Conservation (phyloP, 73 alveolate species). For the Paramecium caudatum region DNA sequence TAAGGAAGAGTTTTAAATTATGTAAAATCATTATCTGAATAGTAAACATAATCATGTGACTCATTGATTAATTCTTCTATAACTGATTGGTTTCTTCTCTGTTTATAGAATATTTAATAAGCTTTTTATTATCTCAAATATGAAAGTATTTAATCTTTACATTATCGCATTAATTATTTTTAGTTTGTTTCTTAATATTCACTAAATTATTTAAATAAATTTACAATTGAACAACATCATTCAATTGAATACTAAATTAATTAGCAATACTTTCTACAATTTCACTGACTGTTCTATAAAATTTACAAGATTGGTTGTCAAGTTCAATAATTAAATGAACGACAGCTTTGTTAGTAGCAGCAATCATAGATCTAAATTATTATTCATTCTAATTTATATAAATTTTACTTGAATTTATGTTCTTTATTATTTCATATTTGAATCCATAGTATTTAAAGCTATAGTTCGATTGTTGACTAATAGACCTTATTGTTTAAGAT, state of each 20-base stretch:
- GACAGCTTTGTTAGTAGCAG: neutral
- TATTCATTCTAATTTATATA: neutral
- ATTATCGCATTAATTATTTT: neutral
- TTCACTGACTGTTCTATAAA: constrained; percentile 16
- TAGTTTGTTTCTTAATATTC: neutral
- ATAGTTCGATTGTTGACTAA: constrained; percentile 23
- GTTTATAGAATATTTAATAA: constrained; percentile 36
- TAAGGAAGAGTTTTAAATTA: neutral
- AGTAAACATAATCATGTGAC: neutral
- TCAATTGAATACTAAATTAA: neutral
- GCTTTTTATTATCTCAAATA: neutral
- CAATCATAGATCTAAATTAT: constrained; percentile 43
- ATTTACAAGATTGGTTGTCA: neutral
- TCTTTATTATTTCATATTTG: neutral
- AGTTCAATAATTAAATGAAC: constrained; percentile 3
- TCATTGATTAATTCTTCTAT: neutral
- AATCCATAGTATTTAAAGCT: constrained; percentile 56
- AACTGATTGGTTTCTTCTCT: neutral
- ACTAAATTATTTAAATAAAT: neutral
- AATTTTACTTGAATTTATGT: constrained; percentile 10
- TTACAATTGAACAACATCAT: constrained; percentile 35
- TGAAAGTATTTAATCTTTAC: neutral
- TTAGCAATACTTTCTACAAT: neutral
- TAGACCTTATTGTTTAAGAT: constrained; percentile 44
- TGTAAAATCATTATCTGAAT: constrained; percentile 30